Evolutionary conservation across 202 grass and related monocot genomes (phyloP), one percentile per base, ranked within the genome.

Genomic region (Cymbopogon flexuosus): DNA sequence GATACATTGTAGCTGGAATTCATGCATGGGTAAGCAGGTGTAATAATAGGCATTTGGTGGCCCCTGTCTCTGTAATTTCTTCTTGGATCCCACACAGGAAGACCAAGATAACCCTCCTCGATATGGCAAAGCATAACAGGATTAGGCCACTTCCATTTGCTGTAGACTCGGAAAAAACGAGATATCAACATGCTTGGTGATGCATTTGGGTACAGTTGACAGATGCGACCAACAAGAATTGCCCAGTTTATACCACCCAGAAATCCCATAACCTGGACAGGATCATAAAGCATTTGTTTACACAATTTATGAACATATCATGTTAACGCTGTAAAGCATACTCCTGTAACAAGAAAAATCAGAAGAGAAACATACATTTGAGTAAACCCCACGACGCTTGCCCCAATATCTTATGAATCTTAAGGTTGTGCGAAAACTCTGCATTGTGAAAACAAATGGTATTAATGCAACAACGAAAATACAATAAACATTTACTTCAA

Each of bases 211-310:
- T 99, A 99, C 62, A 99, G 79, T 58, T 99, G 96, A 70, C 92
- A 99, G 87, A 96, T 93, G 19, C 96, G 96, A 80, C 87, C 96
- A 54, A 99, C 96, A 75, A 99, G 87, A 80, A 99, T 82, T 62
- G 96, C 96, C 96, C 96, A 99, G 69, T 99, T 96, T 95, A 95
- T 99, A 86, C 92, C 96, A 89, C 96, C 92, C 43, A 99, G 85
- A 82, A 99, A 99, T 54, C 92, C 96, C 72, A 90, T 82, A 81
- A 94, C 89, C 94, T 94, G 84, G 79, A 79, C 72, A 88, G 69
- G 72, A 63, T 81, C 74, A 77, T 0, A 67, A 68, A 76, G 34
- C 68, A 40, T 81, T 84, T 6, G n/a, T 85, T 76, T 29, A 88
- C 46, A 78, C 29, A 78, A 47, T 42, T 66, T 68, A 22, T 37